Base-by-base conservation (phyloP, 1,284 basidiomycete genomes). In the Athelia sp. region DNA sequence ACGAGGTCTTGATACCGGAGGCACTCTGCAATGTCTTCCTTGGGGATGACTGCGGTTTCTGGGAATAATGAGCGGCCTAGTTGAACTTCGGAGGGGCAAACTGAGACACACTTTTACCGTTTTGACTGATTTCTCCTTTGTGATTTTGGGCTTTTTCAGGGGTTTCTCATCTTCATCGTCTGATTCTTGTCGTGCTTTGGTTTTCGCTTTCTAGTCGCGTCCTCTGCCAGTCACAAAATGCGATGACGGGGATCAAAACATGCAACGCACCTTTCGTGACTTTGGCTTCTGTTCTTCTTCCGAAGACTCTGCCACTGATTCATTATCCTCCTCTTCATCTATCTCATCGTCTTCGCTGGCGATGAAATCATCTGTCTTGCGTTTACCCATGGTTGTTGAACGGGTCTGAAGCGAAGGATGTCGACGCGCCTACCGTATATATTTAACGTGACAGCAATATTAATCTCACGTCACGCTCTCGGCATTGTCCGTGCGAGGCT, bases 351-450 rank as follows among this genome's bases (percentile, higher is more conserved):
- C 58, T 22, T 67, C 64, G 52, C 58, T 63, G 31, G 50, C 52
- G 43, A 47, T 40, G 36, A 40, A 40, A 45, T 17, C 44, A 26
- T 46, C 54, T 17, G 56, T 46, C 53, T 69, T 74, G 56, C 74
- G 62, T 53, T 73, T 74, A 3, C 52, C 58, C 70, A 73, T 73
- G 34, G 36, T 55, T 36, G 17, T 18, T 21, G 47, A 40, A 9
- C 21, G 32, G n/a, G 24, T 4, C 31, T 24, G 26, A 22, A 4
- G 8, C 21, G 24, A 13, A 34, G 45, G 4, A 4, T 4, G 45
- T 6, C 8, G 36, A 40, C 36, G 36, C 36, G 36, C 19, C 19
- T 40, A 21, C 4, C 4, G 4, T 29, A 29, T 29, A 4, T 4
- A 29, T n/a, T 11, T 11, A n/a, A 21, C 36, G 36, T 40, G 36